Conservation (phyloP, 2,329 filamentous ascomycete genomes). For the Cercospora brassicicola region DNA sequence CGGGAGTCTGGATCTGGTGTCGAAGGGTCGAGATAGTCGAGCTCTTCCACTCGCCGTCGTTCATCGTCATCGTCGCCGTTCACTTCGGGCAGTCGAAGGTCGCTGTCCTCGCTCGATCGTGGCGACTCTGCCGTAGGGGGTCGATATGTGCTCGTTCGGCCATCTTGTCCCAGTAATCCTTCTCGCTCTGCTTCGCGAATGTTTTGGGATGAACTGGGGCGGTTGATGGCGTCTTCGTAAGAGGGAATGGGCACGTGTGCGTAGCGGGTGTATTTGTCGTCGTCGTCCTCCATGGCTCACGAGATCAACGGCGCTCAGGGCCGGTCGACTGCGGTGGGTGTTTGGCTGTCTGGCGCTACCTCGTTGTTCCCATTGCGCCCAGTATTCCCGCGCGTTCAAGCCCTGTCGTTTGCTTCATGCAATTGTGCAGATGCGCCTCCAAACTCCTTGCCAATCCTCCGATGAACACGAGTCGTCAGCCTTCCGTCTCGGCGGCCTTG, state of each 20-base stretch:
- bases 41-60: conserved; percentile 81
- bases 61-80: conserved; percentile 54
- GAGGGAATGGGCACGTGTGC: conserved; percentile 67
- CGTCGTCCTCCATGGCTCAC: conserved; percentile 19
- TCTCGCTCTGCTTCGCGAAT: conserved; percentile 69
- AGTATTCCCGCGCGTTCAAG: background rate
- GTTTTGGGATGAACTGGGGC: conserved; percentile 50
- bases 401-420: background rate
- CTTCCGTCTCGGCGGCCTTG: conserved; percentile 1
- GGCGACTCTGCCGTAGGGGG: conserved; percentile 81
- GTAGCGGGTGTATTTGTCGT: conserved; percentile 29
- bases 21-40: conserved; percentile 71
- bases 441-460: conserved; percentile 5
- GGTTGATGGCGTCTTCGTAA: conserved; percentile 74
- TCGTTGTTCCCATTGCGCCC: background rate
- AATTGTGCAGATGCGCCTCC: background rate
- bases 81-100: conserved; percentile 54
- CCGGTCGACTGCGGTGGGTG: background rate
- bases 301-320: background rate
- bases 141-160: conserved; percentile 58
- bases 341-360: conserved; percentile 3
- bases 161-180: conserved; percentile 63
- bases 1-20: conserved; percentile 26
- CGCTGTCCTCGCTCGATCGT: conserved; percentile 59
- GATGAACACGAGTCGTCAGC: conserved; percentile 8